These are phyloP conservation scores for Debaryomycetaceae sp. DNA, from an alignment of 1,139 yeast species.

Conservation along the genomic window DNA sequence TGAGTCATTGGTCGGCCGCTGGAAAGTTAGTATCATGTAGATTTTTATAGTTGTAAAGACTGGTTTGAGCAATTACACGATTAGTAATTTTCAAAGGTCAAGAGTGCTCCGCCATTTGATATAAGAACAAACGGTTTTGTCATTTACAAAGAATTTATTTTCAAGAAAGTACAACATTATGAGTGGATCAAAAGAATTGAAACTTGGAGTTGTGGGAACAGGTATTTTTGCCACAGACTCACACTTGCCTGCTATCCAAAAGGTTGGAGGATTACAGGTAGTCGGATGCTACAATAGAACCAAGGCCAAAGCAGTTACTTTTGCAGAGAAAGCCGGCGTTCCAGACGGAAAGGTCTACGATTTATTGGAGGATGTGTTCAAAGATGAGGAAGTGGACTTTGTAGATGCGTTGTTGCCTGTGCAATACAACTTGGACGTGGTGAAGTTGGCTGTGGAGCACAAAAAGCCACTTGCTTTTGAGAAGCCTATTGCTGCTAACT, in stretches of 20 bases:
- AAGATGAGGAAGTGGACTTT: slow-evolving; percentile 62
- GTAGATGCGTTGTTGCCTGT: slow-evolving; percentile 87
- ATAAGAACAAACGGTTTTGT: too few species aligned
- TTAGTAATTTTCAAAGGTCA: too few species aligned
- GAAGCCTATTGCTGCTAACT: slow-evolving; percentile 87
- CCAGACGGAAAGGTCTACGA: slow-evolving; percentile 55
- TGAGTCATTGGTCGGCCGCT: too few species aligned
- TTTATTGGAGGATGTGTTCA: slow-evolving; percentile 59
- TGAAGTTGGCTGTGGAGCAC: slow-evolving; percentile 62
- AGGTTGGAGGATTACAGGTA: slow-evolving; percentile 30
- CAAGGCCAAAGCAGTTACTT: slow-evolving; percentile 70
- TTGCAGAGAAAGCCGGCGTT: slow-evolving; percentile 64
- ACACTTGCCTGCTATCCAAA: slow-evolving; percentile 72
- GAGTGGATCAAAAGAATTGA: slow-evolving; percentile 22
- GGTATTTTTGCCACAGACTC: slow-evolving; percentile 86
- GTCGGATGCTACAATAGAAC: slow-evolving; percentile 79
- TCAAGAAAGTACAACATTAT: slow-evolving; percentile 2
- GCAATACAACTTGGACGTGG: slow-evolving; percentile 66
- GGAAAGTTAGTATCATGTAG: too few species aligned
- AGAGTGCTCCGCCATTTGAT: too few species aligned
- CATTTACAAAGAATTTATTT: too few species aligned
- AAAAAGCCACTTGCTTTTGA: slow-evolving; percentile 79
- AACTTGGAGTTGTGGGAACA: slow-evolving; percentile 81
- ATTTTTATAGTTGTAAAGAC: too few species aligned
- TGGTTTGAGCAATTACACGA: too few species aligned